These are phyloP conservation scores for Herpomyces periplanetae DNA, from an alignment of 2,329 filamentous ascomycete species.

Conservation along the genomic window DNA sequence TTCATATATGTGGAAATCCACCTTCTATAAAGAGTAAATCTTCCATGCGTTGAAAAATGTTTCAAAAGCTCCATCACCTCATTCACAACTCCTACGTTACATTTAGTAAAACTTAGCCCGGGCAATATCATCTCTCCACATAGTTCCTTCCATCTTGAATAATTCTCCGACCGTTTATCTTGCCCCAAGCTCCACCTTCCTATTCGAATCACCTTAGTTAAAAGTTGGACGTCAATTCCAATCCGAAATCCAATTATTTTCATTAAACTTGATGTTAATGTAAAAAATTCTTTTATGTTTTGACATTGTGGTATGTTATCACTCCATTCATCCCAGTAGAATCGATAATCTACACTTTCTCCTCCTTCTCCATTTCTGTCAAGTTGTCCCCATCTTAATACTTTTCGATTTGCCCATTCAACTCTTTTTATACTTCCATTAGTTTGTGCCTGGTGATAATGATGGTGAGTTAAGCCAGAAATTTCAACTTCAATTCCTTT, in stretches of 20 bases:
- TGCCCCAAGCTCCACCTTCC: constrained; percentile 30
- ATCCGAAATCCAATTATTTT: constrained; percentile 63
- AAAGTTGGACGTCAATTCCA: constrained; percentile 34
- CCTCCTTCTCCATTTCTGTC: constrained; percentile 37
- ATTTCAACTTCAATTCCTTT: too few relatives aligned
- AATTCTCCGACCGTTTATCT: constrained; percentile 28
- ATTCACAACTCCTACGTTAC: constrained; percentile 47
- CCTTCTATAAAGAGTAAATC: constrained; percentile 67
- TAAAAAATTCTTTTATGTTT: constrained; percentile 56
- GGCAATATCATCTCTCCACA: constrained; percentile 53
- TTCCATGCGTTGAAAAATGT: constrained; percentile 28
- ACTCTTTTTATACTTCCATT: constrained; percentile 19
- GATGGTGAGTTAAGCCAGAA: too few relatives aligned
- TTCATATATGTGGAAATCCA: constrained; percentile 59
- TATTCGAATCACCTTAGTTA: constrained; percentile 53
- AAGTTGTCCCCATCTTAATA: constrained; percentile 43
- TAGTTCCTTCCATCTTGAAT: constrained; percentile 41
- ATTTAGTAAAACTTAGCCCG: constrained; percentile 43
- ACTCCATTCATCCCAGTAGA: constrained; percentile 90
- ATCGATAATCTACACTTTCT: constrained; percentile 34
- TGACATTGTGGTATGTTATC: constrained; percentile 79
- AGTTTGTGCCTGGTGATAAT: too few relatives aligned
- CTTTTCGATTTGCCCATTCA: constrained; percentile 20
- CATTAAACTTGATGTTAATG: constrained; percentile 41
- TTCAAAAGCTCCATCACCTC: constrained; percentile 53